Conservation (phyloP, 148 eudicot species). For the Simmondsia chinensis region DNA sequence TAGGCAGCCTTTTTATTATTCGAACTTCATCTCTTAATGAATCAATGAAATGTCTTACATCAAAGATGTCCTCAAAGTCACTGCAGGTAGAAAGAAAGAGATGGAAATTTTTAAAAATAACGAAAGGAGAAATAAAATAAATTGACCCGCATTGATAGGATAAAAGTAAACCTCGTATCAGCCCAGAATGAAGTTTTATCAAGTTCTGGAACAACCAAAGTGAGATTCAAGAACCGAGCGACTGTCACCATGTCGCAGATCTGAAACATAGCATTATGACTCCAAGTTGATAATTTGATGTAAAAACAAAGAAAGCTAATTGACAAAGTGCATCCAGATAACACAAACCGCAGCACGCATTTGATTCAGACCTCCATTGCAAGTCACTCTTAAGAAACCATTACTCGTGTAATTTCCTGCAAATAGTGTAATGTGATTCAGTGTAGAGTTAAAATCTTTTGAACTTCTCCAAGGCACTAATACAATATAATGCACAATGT, state of each 20-base stretch:
- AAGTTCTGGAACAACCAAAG: conserved; percentile 91
- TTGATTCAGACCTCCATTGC: conserved; percentile 98
- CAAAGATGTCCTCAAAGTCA: conserved; percentile 88
- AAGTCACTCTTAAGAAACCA: conserved; percentile 74
- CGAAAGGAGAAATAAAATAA: neutral
- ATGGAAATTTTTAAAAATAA: neutral
- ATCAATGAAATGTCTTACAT: conserved; percentile 78
- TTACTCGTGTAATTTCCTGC: conserved; percentile 85
- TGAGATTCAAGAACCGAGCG: conserved; percentile 87
- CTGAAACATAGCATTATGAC: conserved; percentile 38
- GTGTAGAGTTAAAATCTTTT: neutral
- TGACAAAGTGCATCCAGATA: conserved; percentile 5
- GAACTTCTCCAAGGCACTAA: neutral
- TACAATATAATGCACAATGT: too few species aligned
- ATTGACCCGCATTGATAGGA: neutral
- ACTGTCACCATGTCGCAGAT: conserved; percentile 96
- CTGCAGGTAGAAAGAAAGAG: conserved; percentile 30
- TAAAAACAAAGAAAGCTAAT: conserved; percentile 5
- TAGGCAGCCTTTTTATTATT: conserved; percentile 68
- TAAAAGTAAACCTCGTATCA: conserved; percentile 66
- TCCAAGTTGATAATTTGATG: conserved; percentile 4
- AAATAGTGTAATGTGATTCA: conserved; percentile 3
- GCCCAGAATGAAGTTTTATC: conserved; percentile 99
- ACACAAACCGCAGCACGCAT: conserved; percentile 95
- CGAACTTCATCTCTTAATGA: conserved; percentile 84